A percentile compares a stretch with the other conserved stretches of the same genome.
Evolutionary conservation across 2,329 filamentous ascomycete species (phyloP).

Genomic region (Nemania bipapillata): DNA sequence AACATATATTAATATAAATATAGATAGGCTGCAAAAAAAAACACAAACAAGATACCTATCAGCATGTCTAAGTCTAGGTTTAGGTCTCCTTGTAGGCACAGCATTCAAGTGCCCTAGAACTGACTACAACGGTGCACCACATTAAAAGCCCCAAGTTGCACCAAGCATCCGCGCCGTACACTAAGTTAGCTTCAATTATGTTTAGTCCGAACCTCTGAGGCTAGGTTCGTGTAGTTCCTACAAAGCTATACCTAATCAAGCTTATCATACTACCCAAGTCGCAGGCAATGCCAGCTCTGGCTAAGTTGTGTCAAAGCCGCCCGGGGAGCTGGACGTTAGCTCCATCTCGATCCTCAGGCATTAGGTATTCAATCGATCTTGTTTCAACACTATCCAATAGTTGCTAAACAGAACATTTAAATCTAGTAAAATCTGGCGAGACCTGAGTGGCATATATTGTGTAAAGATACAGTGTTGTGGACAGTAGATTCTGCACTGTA

Average conservation of each 20-base stretch:
- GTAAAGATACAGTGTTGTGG: not conserved
- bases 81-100: too few species aligned
- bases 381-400: constrained; percentile 15
- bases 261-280: not conserved
- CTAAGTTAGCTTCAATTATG: too few species aligned
- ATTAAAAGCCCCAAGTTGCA: too few species aligned
- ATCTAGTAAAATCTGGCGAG: not conserved
- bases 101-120: too few species aligned
- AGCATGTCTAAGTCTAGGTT: too few species aligned
- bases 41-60: too few species aligned
- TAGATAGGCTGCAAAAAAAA: too few species aligned
- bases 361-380: not conserved
- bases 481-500: not conserved
- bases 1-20: too few species aligned
- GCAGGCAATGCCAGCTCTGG: not conserved
- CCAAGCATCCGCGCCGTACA: too few species aligned
- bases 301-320: not conserved
- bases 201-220: too few species aligned
- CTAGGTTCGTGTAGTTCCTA: not conserved
- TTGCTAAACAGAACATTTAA: not conserved
- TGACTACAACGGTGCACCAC: too few species aligned
- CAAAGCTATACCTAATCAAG: not conserved
- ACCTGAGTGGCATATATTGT: not conserved
- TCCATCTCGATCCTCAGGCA: not conserved
- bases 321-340: not conserved